These are phyloP conservation scores for Hirsutella rhossiliensis DNA, from an alignment of 2,329 filamentous ascomycete species.

Conservation along the genomic window DNA sequence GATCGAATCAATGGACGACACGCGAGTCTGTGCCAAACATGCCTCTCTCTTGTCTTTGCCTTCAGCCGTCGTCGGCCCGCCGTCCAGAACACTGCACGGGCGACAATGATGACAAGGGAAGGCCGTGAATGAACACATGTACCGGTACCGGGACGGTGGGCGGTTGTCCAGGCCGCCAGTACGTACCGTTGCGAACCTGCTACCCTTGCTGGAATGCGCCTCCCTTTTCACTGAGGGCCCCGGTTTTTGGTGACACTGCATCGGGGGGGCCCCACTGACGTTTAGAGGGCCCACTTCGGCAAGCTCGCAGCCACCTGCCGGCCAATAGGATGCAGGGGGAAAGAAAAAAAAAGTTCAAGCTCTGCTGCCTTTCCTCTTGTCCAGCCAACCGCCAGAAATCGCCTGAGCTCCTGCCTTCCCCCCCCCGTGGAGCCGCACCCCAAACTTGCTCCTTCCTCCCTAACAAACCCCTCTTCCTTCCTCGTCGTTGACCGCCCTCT, in stretches of 20 bases:
- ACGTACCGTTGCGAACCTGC: background rate
- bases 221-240: constrained; percentile 5
- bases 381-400: constrained; percentile 13
- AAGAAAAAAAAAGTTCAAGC: constrained; percentile 25
- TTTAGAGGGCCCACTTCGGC: constrained; percentile 21
- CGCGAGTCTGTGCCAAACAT: no score
- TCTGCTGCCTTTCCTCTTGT: constrained; percentile 18
- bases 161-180: no score
- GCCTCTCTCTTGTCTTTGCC: no score
- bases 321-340: constrained; percentile 20
- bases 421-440: constrained; percentile 7
- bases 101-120: no score
- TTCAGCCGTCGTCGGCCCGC: no score
- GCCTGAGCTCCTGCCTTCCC: constrained; percentile 9
- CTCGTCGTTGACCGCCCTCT: background rate
- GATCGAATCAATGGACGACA: no score
- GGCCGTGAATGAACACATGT: no score
- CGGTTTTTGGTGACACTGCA: constrained; percentile 5
- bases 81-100: no score
- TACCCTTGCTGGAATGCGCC: constrained; percentile 3
- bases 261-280: constrained; percentile 15
- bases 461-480: constrained; percentile 1
- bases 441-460: constrained; percentile 2
- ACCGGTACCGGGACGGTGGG: no score
- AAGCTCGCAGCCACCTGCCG: constrained; percentile 19